phyloP scores from a whole-genome alignment of 2,329 filamentous ascomycete species.

The Aspergillus novofumigatus region DNA sequence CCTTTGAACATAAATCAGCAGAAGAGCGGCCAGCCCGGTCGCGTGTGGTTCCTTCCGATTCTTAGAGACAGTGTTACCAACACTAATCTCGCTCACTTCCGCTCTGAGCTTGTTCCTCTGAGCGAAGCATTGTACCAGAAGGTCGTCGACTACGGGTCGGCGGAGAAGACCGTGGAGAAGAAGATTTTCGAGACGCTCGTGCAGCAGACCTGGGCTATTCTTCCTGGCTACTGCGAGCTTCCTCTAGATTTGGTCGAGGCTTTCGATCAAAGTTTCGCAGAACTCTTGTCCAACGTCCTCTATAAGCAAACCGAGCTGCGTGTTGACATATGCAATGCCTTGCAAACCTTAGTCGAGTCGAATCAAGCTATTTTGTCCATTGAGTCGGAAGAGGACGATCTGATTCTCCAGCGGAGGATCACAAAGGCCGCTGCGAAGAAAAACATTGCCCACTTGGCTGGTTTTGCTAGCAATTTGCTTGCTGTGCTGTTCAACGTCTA shows the following conservation, averaged over 20 bases:
- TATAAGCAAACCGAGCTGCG: conserved; percentile 89
- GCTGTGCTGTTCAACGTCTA: conserved; percentile 99
- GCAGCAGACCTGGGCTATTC: conserved; percentile 87
- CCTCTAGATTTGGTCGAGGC: conserved; percentile 71
- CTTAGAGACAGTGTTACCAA: conserved; percentile 87
- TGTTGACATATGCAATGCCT: conserved; percentile 77
- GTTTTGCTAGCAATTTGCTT: conserved; percentile 80
- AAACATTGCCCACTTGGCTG: conserved; percentile 76
- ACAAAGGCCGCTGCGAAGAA: conserved; percentile 69
- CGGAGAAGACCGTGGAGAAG: conserved; percentile 88
- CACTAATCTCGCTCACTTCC: conserved; percentile 81
- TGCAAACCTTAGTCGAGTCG: conserved; percentile 86
- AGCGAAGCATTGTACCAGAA: conserved; percentile 87
- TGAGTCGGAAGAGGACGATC: conserved; percentile 64
- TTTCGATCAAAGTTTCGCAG: conserved; percentile 85
- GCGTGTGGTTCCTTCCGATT: conserved; percentile 92
- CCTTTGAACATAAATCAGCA: conserved; percentile 82
- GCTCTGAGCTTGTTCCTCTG: conserved; percentile 76
- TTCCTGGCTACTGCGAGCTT: conserved; percentile 92
- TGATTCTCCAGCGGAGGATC: conserved; percentile 74
- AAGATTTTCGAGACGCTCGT: conserved; percentile 98
- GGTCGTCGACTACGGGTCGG: conserved; percentile 74
- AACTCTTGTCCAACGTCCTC: conserved; percentile 83
- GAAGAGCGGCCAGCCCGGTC: conserved; percentile 70
- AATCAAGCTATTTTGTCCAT: conserved; percentile 76